Evolutionary conservation across 2,329 filamentous ascomycete species (phyloP), one percentile per base, ranked within the genome.

Genomic region (Chaetomium sp.): DNA sequence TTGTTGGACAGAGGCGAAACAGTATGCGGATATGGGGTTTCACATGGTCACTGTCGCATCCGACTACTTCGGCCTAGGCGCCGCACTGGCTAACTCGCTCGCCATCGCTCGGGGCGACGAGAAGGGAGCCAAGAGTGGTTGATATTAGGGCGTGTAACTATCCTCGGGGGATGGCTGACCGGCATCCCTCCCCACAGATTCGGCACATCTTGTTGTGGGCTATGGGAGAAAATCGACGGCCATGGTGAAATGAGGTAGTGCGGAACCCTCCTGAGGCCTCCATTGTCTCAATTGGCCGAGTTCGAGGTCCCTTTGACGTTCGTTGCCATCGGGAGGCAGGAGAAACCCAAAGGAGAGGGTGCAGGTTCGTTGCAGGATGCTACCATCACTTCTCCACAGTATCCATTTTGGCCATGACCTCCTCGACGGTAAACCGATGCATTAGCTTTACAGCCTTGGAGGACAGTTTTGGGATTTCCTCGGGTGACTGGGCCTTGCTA

Each of bases 321-420:
- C 38, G 38, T 42, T 42, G 45, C n/a, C n/a, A 6, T n/a, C 12
- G 8, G 23, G n/a, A 2, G 12, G 38, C 16, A 42, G 38, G 8
- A 35, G 33, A 9, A 4, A 2, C 10, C 38, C 19, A 45, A 12
- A 19, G 16, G 8, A n/a, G 38, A 45, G 16, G 16, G 38, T 3
- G 8, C 12, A 19, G 7, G 38, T 45, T n/a, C 8, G 19, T n/a
- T 23, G 8, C 12, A 38, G 21, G 3, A 21, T 21, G 21, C 16
- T 9, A 12, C 25, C 25, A 33, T 62, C 29, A 61, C 57, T 72
- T 69, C 68, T 84, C 82, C 13, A 82, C 83, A 45, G 82, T 77
- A 71, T 92, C 85, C 89, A 93, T 92, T 74, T 88, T 85, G 21
- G 80, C 81, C 66, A 85, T 80, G 2, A 94, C 85, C 65, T 93